Base-by-base conservation (phyloP, 2,329 filamentous ascomycete genomes). In the Fusarium denticulatum region DNA sequence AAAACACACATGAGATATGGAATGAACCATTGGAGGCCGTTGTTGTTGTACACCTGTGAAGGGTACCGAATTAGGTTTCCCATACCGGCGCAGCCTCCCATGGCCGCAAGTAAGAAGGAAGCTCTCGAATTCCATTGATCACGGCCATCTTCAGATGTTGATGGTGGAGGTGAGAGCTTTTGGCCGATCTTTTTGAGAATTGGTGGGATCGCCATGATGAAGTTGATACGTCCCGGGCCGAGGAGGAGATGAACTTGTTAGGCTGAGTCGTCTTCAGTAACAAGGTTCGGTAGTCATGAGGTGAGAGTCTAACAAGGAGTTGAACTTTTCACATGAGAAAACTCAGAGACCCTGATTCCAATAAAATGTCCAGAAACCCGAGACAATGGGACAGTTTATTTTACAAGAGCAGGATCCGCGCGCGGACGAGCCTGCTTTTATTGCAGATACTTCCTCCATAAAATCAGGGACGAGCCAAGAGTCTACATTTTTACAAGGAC, bases 11-110 rank as follows among this genome's bases (percentile, higher is more conserved):
- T 80, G 9, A 89, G 76, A 69, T 90, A 90, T 0, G 88, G 88
- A 24, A 90, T 85, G 77, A 89, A 90, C 88, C 88, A 90, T 74
- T 90, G 88, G 11, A 89, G 81, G 6, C 88, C 88, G 63, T 88
- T 84, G 77, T 90, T 90, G 80, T 89, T 90, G 83, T 88, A 90
- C 5, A 89, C 84, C 43, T 88, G 86, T 0, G 87, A 89, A 5
- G 88, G 88, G 67, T 89, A 90, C 34, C 88, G 84, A 26, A 90
- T 82, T 30, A 90, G 81, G 75, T 90, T 90, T 34, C 88, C 88
- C 81, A 89, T 87, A 53, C 88, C 88, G 3, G 87, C 87, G 72
- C 86, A 88, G 57, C 88, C 88, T 47, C 88, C 87, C 87, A 89
- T 89, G 6, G 87, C 85, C 24, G 88, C 88, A 32, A 90, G 85